Evolutionary conservation across 176 grass and related monocot genomes (phyloP).

Genomic region (Triticum monococcum): DNA sequence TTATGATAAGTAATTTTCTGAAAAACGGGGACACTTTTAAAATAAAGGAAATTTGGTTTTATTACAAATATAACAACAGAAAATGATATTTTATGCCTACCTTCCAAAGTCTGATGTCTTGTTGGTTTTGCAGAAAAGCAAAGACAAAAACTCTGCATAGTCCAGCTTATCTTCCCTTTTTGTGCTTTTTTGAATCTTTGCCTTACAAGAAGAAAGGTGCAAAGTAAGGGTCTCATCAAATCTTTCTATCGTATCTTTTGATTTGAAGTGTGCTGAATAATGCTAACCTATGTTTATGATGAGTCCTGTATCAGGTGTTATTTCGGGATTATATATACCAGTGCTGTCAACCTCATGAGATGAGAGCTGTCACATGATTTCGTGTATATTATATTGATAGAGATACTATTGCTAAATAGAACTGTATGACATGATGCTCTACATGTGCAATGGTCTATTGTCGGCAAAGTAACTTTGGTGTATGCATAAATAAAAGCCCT

Average conservation of each 20-base stretch:
- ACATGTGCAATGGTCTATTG: not conserved
- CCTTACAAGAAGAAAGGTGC: constrained; percentile 55
- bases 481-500: not conserved
- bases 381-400: constrained; percentile 1
- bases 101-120: constrained; percentile 16
- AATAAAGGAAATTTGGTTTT: not conserved
- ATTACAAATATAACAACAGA: not conserved
- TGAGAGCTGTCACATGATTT: not conserved
- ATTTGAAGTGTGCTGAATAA: not conserved
- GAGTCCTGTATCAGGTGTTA: constrained; percentile 30
- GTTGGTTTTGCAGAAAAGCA: constrained; percentile 53
- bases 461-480: not conserved
- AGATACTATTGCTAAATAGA: constrained; percentile 1
- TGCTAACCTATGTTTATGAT: not conserved
- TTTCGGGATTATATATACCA: not conserved
- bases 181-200: constrained; percentile 55
- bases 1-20: not conserved
- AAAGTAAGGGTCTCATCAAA: constrained; percentile 38
- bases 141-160: constrained; percentile 34
- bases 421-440: not conserved
- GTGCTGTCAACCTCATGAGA: not conserved
- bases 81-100: constrained; percentile 5
- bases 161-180: constrained; percentile 50
- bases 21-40: not conserved
- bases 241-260: not conserved